Conservation (phyloP, 371 early-diverging fungal genomes). For the Mortierella sp. region DNA sequence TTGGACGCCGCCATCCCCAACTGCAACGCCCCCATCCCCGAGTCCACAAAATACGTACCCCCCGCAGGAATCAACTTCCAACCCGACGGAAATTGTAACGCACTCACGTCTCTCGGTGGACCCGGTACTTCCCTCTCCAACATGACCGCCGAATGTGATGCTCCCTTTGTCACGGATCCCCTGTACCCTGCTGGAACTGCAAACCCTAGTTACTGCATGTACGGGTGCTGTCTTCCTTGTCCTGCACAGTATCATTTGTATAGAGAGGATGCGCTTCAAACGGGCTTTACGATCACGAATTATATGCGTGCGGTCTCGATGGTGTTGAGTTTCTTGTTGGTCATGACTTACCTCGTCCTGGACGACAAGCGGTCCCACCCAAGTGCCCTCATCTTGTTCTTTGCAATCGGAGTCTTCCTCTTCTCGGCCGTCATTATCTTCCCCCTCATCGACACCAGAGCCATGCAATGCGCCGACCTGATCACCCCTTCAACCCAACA, state of each 20-base stretch:
- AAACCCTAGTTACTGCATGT: conserved; percentile 32
- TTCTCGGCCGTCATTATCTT: conserved; percentile 70
- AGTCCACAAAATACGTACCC: conserved; percentile 30
- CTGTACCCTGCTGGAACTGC: conserved; percentile 20
- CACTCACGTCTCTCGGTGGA: conserved; percentile 2
- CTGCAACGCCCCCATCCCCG: conserved; percentile 57
- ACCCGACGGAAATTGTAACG: conserved; percentile 58
- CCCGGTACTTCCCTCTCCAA: background rate
- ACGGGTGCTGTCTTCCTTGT: conserved; percentile 45
- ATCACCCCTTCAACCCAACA: conserved; percentile 63
- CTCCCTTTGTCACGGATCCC: conserved; percentile 39
- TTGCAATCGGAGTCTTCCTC: conserved; percentile 67
- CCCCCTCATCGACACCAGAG: conserved; percentile 65
- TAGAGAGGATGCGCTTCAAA: conserved; percentile 60
- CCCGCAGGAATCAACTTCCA: conserved; percentile 52
- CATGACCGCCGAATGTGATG: conserved; percentile 20
- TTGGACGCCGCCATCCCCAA: conserved; percentile 59
- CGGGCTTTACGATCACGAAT: conserved; percentile 65
- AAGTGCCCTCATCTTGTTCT: conserved; percentile 74
- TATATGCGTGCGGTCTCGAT: conserved; percentile 68
- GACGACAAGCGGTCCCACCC: conserved; percentile 78
- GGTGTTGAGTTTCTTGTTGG: conserved; percentile 63
- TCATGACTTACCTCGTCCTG: conserved; percentile 69
- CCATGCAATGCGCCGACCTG: conserved; percentile 69
- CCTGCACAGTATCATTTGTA: conserved; percentile 58